Evolutionary conservation across 495 filamentous ascomycete genomes (phyloP), one percentile per base, ranked within the genome.

Genomic region (Trichoderma virens): DNA sequence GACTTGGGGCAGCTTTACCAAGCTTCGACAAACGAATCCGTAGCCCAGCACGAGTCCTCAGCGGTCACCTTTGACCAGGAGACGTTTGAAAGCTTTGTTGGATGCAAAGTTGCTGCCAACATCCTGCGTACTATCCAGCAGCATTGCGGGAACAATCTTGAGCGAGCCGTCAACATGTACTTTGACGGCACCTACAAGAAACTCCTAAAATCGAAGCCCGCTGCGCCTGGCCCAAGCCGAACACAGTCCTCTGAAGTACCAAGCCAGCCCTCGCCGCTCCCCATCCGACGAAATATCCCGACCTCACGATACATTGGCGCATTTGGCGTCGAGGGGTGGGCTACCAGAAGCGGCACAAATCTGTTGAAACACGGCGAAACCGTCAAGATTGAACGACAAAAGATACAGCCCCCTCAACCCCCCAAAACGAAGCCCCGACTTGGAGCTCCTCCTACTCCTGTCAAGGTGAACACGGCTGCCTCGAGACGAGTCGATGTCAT

Each of bases 101-200:
- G 90, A 32, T 83, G 85, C 61, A 76, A 82, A 28, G 76, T 95
- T n/a, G 69, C 82, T 11, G 60, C 72, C 0, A 78, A 83, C 23
- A 73, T 79, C 1, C 70, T 91, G 20, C 66, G 72, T 7, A 75
- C 75, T 18, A 81, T 92, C 32, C 78, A 76, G 34, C 71, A 79
- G n/a, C 78, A 80, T n/a, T 85, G 88, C 16, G 83, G 81, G 5
- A 79, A 83, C 64, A 77, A 87, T 65, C 71, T 91, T 9, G 85
- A 90, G 70, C 77, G 81, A 68, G 89, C 89, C 7, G 83, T 92
- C 63, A 90, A 90, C 68, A 89, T 96, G 76, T 98, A 92, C 70
- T 88, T 96, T 60, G 94, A 98, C 68, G 93, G 93, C 16, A 96
- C 92, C 5, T 97, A 91, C 91, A 93, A 88, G 68, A 83, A 72